Evolutionary conservation across 1,139 yeast species (phyloP), one percentile per base, ranked within the genome.

Genomic region (Zygoascus meyerae): DNA sequence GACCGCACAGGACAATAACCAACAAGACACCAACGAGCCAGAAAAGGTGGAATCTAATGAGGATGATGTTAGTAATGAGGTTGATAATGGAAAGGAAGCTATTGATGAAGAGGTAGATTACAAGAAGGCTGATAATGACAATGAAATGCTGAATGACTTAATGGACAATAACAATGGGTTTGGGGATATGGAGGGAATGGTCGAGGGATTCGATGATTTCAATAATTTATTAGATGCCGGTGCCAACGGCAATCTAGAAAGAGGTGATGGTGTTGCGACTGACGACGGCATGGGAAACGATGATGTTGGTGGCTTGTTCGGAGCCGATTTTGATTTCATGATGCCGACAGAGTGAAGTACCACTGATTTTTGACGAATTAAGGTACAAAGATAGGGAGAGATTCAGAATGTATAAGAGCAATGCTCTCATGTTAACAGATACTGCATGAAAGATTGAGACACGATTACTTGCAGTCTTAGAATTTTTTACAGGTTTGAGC

Each of bases 301-400:
- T 34, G 46, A 44, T 17, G 52, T 49, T 30, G 48, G 48, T 18
- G 59, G 63, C 2, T 38, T 60, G 34, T 60, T 60, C 48, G 63
- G 62, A 7, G 63, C 59, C 46, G 55, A 53, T 35, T 57, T 56
- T 42, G 61, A 58, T 38, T 59, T 60, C 36, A 50, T 56, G 36
- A 38, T 51, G 35, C 53, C 56, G 18, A 48, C 49, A 9, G 45
- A 48, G 26, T 21, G n/a, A n/a, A n/a, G n/a, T n/a, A n/a, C n/a
- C n/a, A n/a, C n/a, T n/a, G n/a, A n/a, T n/a, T n/a, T n/a, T n/a
- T n/a, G n/a, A n/a, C n/a, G n/a, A n/a, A n/a, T n/a, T n/a, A n/a
- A n/a, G n/a, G n/a, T n/a, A n/a, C n/a, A n/a, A n/a, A n/a, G n/a
- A n/a, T n/a, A n/a, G n/a, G n/a, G n/a, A n/a, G n/a, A n/a, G n/a